Evolutionary conservation across 176 grass and related monocot species (phyloP), one percentile per base, ranked within the genome.

Genomic region (Urochloa ruziziensis): DNA sequence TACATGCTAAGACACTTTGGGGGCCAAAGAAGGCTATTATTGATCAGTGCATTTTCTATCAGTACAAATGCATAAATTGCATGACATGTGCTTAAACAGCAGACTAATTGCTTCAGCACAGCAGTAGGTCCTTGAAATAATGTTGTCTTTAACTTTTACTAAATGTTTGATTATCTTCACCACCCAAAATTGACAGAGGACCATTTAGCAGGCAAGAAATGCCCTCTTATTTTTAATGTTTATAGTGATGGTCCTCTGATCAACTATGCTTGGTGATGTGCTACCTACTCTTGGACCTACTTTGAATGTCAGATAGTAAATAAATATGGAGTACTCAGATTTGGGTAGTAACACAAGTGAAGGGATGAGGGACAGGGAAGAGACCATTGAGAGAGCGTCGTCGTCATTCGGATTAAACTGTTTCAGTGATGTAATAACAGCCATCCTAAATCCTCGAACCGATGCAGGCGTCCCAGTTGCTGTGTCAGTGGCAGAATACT

Each of bases 351-450:
- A 62, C 25, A 62, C 29, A 34, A 6, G 18, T 35, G 30, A 13
- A 28, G 19, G 29, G 37, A 28, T 34, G 64, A 9, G 39, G 39
- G 39, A 9, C 39, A 46, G 10, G 23, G 61, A 18, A 85, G 63
- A 75, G 44, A 98, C 96, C 96, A 98, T 90, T 43, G 96, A 92
- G 62, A 98, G 86, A 47, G 91, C 85, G 16, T 98, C 89, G 27
- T 93, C 84, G 34, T 98, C 92, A 86, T 90, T 82, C 32, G 89
- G 86, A 74, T 85, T 98, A 63, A 91, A 91, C 77, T 91, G 82
- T 76, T 95, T 98, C 63, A 98, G 81, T 62, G 96, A 89, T 36
- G 96, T 91, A 77, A 98, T 88, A 74, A 98, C 96, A 90, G 93
- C 91, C 89, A 98, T 95, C 62, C 91, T 88, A 86, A 98, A 95